These are phyloP conservation scores for Fusarium sp. DNA, from an alignment of 2,329 filamentous ascomycete species.

Conservation along the genomic window DNA sequence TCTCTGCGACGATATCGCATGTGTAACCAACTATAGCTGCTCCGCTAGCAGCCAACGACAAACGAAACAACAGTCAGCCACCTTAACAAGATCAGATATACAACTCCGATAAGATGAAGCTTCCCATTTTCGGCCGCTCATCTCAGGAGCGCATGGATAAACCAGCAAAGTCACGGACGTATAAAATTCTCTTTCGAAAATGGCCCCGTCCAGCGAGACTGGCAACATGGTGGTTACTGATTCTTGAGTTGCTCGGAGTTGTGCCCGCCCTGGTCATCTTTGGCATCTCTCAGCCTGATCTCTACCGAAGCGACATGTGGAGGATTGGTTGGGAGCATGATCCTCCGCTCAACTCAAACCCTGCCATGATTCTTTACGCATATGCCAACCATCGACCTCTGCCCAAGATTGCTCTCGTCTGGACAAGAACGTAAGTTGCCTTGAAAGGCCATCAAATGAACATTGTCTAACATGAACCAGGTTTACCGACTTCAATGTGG, in stretches of 20 bases:
- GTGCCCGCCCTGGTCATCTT: constrained; percentile 77
- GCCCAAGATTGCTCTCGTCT: constrained; percentile 74
- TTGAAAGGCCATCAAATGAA: neutral
- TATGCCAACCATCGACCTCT: constrained; percentile 77
- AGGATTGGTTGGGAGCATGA: constrained; percentile 75
- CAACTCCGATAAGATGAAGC: constrained; percentile 41
- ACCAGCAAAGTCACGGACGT: constrained; percentile 47
- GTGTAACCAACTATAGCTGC: constrained; percentile 40
- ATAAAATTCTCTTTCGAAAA: constrained; percentile 69
- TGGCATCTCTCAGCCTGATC: constrained; percentile 78
- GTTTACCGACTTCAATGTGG: constrained; percentile 80
- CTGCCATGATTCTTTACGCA: constrained; percentile 75
- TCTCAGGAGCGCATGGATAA: constrained; percentile 31
- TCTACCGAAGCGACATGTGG: constrained; percentile 80
- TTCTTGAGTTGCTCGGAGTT: constrained; percentile 73
- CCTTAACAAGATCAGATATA: constrained; percentile 1
- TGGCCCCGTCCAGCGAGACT: constrained; percentile 64
- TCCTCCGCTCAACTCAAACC: constrained; percentile 75
- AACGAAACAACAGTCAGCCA: neutral
- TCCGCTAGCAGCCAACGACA: constrained; percentile 32
- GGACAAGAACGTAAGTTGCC: constrained; percentile 75
- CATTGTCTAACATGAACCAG: constrained; percentile 56
- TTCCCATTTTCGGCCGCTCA: constrained; percentile 29
- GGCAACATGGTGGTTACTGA: constrained; percentile 72
- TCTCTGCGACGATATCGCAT: constrained; percentile 24